phyloP scores from a whole-genome alignment of 495 filamentous ascomycete genomes.

The Penicillium samsonianum region DNA sequence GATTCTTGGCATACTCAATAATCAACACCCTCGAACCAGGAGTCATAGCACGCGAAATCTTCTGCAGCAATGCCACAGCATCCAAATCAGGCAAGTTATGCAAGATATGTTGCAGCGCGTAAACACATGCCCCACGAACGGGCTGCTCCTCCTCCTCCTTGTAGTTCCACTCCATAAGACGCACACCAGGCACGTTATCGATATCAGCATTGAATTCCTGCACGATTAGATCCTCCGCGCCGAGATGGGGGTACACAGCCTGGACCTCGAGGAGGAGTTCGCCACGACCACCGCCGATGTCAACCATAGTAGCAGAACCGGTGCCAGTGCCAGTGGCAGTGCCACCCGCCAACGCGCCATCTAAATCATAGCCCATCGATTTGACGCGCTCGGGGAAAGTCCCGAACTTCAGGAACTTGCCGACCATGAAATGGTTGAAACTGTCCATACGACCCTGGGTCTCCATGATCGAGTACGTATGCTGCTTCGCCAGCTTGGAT shows the following conservation, averaged over 20 bases:
- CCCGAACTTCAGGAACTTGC: constrained; percentile 38
- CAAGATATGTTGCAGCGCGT: constrained; percentile 46
- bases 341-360: constrained; percentile 31
- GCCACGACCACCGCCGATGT: constrained; percentile 57
- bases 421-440: constrained; percentile 46
- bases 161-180: constrained; percentile 40
- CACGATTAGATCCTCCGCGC: constrained; percentile 43
- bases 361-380: constrained; percentile 32
- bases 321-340: neutral
- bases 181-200: constrained; percentile 27
- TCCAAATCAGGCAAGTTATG: constrained; percentile 47
- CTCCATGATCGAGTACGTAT: constrained; percentile 44
- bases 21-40: constrained; percentile 48
- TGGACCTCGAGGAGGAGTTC: constrained; percentile 52
- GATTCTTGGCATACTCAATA: constrained; percentile 42
- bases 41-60: constrained; percentile 45
- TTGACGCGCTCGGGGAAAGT: constrained; percentile 35
- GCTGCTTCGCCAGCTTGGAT: constrained; percentile 28
- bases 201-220: constrained; percentile 47
- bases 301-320: constrained; percentile 43
- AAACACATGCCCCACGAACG: constrained; percentile 41
- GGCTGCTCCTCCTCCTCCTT: constrained; percentile 36
- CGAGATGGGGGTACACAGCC: constrained; percentile 40
- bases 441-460: constrained; percentile 41
- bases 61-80: constrained; percentile 40